A percentile compares a stretch with the other conserved stretches of the same genome.
phyloP scores from a whole-genome alignment of 768 basidiomycete genomes.

The Mycena albidolilacea region DNA sequence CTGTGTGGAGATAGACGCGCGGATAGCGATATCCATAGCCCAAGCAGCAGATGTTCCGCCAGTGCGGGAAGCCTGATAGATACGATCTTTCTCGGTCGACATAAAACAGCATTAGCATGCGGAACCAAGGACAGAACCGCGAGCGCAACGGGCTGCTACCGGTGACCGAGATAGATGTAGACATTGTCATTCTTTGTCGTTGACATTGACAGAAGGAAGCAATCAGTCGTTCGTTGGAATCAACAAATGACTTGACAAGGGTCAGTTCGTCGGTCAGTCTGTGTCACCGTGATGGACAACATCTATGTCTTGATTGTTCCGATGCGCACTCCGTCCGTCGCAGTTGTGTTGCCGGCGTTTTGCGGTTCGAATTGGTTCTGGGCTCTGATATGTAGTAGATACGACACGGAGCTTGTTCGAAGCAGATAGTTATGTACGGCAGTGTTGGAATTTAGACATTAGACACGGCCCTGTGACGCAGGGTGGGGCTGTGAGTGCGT shows the following conservation, averaged over 20 bases:
- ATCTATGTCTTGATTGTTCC: too few relatives aligned
- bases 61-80: neutral
- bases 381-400: neutral
- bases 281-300: neutral
- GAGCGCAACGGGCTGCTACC: neutral
- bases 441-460: neutral
- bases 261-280: neutral
- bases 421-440: too few relatives aligned
- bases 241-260: neutral
- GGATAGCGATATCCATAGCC: too few relatives aligned
- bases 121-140: neutral
- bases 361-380: neutral
- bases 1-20: too few relatives aligned
- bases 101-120: neutral
- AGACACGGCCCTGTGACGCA: neutral
- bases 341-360: neutral
- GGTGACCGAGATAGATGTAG: neutral
- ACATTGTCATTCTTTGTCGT: neutral
- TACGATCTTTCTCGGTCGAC: slow-evolving; percentile 3
- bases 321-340: neutral
- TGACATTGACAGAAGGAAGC: slow-evolving; percentile 3
- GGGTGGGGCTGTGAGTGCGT: slow-evolving; percentile 1
- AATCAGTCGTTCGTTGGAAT: slow-evolving; percentile 4
- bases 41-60: too few relatives aligned
- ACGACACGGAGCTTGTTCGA: neutral